Base-by-base conservation (phyloP, 805 yeast genomes). In the Wickerhamiella dianesei region DNA sequence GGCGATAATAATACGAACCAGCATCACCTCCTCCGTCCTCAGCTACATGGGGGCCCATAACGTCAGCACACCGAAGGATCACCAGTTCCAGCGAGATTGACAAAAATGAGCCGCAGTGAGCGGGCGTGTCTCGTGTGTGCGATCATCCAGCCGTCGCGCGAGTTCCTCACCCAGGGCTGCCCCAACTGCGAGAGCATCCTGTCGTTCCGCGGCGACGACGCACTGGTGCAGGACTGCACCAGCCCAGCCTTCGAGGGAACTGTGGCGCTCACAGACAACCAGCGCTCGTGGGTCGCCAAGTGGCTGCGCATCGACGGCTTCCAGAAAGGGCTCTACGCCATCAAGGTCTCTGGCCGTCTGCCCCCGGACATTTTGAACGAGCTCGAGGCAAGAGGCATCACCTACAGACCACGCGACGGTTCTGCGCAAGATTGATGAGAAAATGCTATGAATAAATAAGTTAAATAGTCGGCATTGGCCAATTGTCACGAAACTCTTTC, bases 91-190 rank as follows among this genome's bases (percentile, higher is more conserved):
- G 6, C 6, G 32, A 25, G 9, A 25, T 6, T 25, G 9, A 6
- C 32, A 6, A 25, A 25, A 25, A 25, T 25, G 32, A 67, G 75
- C 35, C 75, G 79, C 66, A 72, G 81, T 8, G 94, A 87, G 53
- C 77, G 98, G 71, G 97, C 97, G 5, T 89, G 98, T 60, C 84
- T 89, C 96, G 75, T 92, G 49, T 89, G 98, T 66, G 97, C 96
- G 3, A 74, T 89, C 46, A 84, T 89, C 47, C 94, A 85, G 59
- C 77, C 95, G 3, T 75, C 82, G 47, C 52, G 68, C 73, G 74
- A 73, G 58, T 92, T 92, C 62, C 76, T 82, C 44, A 79, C 79
- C 48, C 77, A 77, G 17, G 97, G 97, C 4, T 89, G 98, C 65
- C 97, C 98, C 13, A 89, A 89, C 70, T 89, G 98, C 67, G 97